Conservation (phyloP, 305 asterid species). For the Petunia hybrid region DNA sequence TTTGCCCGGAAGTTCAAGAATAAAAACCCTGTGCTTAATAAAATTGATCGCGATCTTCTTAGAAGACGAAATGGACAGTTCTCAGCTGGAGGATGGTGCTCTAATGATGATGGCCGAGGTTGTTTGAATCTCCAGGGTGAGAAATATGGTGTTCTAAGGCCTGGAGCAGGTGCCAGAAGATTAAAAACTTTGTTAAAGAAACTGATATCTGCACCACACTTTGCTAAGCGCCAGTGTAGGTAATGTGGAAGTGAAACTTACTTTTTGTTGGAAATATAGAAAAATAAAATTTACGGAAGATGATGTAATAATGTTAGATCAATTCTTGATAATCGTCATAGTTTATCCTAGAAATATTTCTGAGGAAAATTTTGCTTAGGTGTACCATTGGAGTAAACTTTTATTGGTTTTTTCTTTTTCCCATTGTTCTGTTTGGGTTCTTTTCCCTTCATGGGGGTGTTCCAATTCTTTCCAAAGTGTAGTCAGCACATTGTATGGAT, state of each 20-base stretch:
- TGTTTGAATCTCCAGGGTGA: constrained; percentile 62
- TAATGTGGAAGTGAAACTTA: constrained; percentile 36
- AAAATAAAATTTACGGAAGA: not conserved
- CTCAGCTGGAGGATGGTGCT: constrained; percentile 78
- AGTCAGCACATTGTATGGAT: not conserved
- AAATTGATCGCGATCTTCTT: constrained; percentile 77
- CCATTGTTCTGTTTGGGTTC: not conserved
- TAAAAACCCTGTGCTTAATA: constrained; percentile 62
- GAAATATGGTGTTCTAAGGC: constrained; percentile 68
- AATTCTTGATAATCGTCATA: constrained; percentile 24
- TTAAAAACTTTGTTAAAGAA: constrained; percentile 57
- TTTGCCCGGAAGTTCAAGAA: constrained; percentile 88
- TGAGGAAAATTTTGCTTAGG: not conserved
- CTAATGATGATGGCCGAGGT: constrained; percentile 15
- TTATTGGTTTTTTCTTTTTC: not conserved
- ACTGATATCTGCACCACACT: constrained; percentile 50
- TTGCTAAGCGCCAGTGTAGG: constrained; percentile 57
- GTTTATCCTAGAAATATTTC: not conserved
- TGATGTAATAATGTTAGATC: not conserved
- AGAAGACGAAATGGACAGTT: constrained; percentile 55
- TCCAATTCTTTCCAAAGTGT: not conserved
- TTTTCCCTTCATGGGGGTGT: not conserved
- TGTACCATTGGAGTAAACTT: not conserved
- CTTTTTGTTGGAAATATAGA: not conserved
- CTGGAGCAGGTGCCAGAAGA: constrained; percentile 75